Conservation (phyloP, 768 basidiomycete genomes). For the Phallus indusiatus region DNA sequence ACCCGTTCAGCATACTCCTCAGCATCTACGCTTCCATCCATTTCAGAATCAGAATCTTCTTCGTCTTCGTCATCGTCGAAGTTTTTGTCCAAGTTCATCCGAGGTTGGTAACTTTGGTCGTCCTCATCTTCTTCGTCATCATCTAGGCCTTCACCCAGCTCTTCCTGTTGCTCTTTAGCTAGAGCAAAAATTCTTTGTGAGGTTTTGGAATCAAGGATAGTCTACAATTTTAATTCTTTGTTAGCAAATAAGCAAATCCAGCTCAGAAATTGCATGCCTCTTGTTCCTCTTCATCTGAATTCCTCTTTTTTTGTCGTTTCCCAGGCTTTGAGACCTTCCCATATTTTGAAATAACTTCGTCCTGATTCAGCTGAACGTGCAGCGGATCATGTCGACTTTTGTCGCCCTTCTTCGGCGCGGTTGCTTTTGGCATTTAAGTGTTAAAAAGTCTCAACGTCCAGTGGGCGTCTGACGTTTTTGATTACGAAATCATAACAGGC, state of each 20-base stretch:
- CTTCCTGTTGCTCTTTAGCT: conserved; percentile 88
- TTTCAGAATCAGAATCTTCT: conserved; percentile 25
- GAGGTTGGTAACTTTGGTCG: conserved; percentile 15
- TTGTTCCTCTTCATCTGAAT: conserved; percentile 42
- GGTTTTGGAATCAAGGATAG: conserved; percentile 67
- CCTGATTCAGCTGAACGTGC: conserved; percentile 71
- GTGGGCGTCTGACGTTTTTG: background rate
- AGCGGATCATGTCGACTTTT: conserved; percentile 82
- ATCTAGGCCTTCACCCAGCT: conserved; percentile 53
- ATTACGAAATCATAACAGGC: background rate
- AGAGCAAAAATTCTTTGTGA: conserved; percentile 87
- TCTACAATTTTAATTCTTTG: conserved; percentile 31
- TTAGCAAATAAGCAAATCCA: background rate
- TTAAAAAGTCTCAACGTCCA: background rate
- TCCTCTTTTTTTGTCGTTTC: conserved; percentile 42
- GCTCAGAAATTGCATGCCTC: conserved; percentile 36
- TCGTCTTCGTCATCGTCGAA: conserved; percentile 53
- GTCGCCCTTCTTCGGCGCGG: conserved; percentile 15
- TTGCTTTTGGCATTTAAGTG: conserved; percentile 1
- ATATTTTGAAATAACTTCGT: conserved; percentile 69
- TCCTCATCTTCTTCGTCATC: conserved; percentile 46
- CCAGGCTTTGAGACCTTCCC: conserved; percentile 69
- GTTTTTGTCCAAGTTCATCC: conserved; percentile 22
- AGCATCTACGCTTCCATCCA: conserved; percentile 16
- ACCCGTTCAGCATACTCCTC: conserved; percentile 35